Evolutionary conservation across 176 grass and related monocot genomes (phyloP).

Genomic region (Hyparrhenia diplandra): DNA sequence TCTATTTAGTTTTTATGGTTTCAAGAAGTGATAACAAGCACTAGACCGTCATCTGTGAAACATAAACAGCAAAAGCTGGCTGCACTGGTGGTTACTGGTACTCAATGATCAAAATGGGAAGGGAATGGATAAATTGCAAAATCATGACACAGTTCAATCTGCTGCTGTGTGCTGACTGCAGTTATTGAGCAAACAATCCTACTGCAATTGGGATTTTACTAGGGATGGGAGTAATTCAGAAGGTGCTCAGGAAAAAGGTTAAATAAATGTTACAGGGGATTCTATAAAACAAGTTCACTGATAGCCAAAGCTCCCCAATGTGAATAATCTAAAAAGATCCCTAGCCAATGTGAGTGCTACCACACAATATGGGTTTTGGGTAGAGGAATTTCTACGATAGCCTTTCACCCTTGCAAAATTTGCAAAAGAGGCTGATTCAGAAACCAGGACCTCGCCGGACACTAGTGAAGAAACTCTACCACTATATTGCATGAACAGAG

Average conservation of each 20-base stretch:
- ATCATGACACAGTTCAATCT: neutral
- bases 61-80: neutral
- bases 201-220: neutral
- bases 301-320: too few species aligned
- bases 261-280: too few species aligned
- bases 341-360: neutral
- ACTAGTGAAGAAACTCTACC: neutral
- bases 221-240: conserved; percentile 1
- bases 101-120: conserved; percentile 11
- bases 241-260: neutral
- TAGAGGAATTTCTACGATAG: neutral
- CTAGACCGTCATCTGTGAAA: neutral
- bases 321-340: too few species aligned
- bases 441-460: neutral
- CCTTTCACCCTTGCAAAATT: neutral
- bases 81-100: neutral
- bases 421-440: neutral
- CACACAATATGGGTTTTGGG: neutral
- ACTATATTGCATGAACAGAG: neutral
- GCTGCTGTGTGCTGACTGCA: neutral
- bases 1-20: conserved; percentile 33
- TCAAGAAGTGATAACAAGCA: conserved; percentile 27
- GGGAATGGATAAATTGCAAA: neutral
- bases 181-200: neutral
- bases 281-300: too few species aligned